Evolutionary conservation across 108 stramenopile species (phyloP).

Genomic region (Cyclotella cryptica): DNA sequence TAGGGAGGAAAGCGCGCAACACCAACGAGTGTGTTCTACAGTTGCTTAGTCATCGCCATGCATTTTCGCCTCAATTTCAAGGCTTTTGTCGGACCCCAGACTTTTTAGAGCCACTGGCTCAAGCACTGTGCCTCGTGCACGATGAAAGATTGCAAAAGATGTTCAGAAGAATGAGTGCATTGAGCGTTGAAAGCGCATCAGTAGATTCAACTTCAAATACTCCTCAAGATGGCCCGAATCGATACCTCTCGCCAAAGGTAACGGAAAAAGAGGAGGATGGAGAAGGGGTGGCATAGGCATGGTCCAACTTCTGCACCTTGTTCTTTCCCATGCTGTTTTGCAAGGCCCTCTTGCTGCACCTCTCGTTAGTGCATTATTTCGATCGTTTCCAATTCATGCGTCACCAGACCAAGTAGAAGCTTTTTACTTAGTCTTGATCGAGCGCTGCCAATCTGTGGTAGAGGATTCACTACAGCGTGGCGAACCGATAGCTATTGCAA

Average conservation of each 20-base stretch:
- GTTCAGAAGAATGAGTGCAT: background rate
- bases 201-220: background rate
- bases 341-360: slow-evolving; percentile 76
- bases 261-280: slow-evolving; percentile 59
- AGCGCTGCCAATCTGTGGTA: slow-evolving; percentile 69
- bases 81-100: slow-evolving; percentile 76
- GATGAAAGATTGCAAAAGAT: slow-evolving; percentile 67
- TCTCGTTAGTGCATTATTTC: slow-evolving; percentile 73
- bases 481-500: slow-evolving; percentile 74
- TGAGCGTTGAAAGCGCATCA: background rate
- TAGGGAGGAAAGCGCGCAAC: slow-evolving; percentile 71
- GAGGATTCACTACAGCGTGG: slow-evolving; percentile 83
- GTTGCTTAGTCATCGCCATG: slow-evolving; percentile 79
- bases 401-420: slow-evolving; percentile 83
- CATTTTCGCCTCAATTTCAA: slow-evolving; percentile 80
- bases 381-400: slow-evolving; percentile 84
- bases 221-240: slow-evolving; percentile 40
- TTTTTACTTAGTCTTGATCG: slow-evolving; percentile 81
- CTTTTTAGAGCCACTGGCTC: slow-evolving; percentile 85
- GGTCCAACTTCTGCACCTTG: slow-evolving; percentile 75
- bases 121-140: slow-evolving; percentile 80
- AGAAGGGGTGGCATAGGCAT: slow-evolving; percentile 67
- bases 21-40: slow-evolving; percentile 85
- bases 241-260: slow-evolving; percentile 40
- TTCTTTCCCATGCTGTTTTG: slow-evolving; percentile 73